Evolutionary conservation across 2,329 filamentous ascomycete species (phyloP).

Genomic region (Ophiocordyceps sinensis): DNA sequence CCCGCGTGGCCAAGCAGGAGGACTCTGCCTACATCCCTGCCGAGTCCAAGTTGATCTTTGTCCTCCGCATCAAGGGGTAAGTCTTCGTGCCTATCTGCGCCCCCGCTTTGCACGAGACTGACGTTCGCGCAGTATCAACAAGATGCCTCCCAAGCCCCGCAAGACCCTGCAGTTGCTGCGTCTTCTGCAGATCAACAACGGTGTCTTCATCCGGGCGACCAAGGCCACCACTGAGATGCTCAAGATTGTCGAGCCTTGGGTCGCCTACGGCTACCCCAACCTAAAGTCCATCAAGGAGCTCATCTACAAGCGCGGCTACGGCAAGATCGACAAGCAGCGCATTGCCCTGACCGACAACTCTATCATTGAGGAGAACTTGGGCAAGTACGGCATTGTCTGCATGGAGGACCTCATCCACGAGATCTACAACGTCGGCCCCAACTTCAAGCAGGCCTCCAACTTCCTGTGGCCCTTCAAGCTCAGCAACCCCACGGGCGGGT

Average conservation of each 20-base stretch:
- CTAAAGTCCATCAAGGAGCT: conserved; percentile 98
- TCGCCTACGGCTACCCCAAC: conserved; percentile 99
- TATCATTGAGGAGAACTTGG: conserved; percentile 91
- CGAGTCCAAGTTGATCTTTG: conserved; percentile 93
- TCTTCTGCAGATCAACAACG: conserved; percentile 99
- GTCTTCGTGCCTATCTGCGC: conserved; percentile 11
- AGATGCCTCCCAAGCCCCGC: conserved; percentile 99
- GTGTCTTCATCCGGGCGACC: conserved; percentile 93
- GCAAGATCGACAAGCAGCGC: conserved; percentile 97
- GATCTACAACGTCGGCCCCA: conserved; percentile 96
- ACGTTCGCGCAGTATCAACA: conserved; percentile 73
- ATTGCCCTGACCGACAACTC: conserved; percentile 93
- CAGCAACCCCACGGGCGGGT: conserved; percentile 92
- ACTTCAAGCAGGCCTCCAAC: conserved; percentile 99
- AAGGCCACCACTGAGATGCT: conserved; percentile 97
- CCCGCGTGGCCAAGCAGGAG: conserved; percentile 77
- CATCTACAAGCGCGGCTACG: conserved; percentile 99
- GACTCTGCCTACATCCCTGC: conserved; percentile 90
- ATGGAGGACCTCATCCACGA: conserved; percentile 99
- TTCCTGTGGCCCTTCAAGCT: conserved; percentile 99
- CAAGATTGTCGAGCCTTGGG: conserved; percentile 96
- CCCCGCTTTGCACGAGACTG: background rate
- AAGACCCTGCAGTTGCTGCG: conserved; percentile 99
- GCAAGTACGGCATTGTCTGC: conserved; percentile 98
- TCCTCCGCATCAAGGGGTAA: conserved; percentile 96